A percentile compares a stretch with the other conserved stretches of the same genome.
Conservation (phyloP, 805 yeast species). For the Starmera pachycereana region DNA sequence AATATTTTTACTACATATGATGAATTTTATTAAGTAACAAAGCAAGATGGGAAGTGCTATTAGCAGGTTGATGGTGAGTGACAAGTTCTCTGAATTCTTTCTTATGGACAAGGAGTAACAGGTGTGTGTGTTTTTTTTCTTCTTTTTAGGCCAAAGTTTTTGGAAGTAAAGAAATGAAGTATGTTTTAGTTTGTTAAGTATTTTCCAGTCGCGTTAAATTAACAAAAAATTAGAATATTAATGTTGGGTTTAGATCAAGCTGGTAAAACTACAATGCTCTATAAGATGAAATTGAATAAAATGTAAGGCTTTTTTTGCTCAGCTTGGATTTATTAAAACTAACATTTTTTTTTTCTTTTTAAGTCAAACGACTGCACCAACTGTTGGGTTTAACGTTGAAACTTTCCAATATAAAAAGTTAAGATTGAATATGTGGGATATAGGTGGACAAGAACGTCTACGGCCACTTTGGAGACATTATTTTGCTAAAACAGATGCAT, state of each 20-base stretch:
- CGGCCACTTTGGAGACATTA: conserved; percentile 95
- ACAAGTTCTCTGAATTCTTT: too few species aligned
- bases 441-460: conserved; percentile 91
- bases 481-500: conserved; percentile 85
- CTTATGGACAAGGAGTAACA: too few species aligned
- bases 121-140: too few species aligned
- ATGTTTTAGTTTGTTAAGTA: not conserved
- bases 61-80: conserved; percentile 21
- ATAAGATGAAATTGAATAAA: conserved; percentile 71
- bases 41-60: conserved; percentile 23
- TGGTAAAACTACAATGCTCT: conserved; percentile 82
- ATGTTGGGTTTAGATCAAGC: conserved; percentile 93
- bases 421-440: conserved; percentile 86
- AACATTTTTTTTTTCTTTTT: conserved; percentile 13
- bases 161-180: conserved; percentile 42
- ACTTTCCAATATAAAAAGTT: conserved; percentile 75
- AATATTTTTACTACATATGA: too few species aligned
- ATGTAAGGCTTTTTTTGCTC: conserved; percentile 18
- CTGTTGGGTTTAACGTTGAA: conserved; percentile 90
- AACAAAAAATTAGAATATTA: conserved; percentile 38
- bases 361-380: conserved; percentile 68
- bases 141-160: conserved; percentile 31
- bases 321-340: not conserved
- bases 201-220: not conserved
- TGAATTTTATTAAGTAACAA: not conserved